Conservation (phyloP, 345 rosid species). For the Lepidium africanum region DNA sequence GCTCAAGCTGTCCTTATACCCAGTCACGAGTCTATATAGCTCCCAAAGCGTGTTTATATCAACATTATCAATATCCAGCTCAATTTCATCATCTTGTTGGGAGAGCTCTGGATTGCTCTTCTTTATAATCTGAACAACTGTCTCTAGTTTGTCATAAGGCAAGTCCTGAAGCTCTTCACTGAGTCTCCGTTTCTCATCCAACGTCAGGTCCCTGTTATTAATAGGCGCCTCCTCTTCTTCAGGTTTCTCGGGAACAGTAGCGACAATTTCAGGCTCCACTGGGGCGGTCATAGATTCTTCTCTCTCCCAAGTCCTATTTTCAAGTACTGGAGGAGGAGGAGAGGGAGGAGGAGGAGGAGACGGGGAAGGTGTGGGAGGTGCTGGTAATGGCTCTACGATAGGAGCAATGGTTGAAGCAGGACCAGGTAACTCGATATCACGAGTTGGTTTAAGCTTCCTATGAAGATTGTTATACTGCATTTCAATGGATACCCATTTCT, state of each 20-base stretch:
- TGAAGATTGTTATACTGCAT: constrained; percentile 28
- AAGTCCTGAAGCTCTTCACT: constrained; percentile 59
- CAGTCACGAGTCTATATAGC: constrained; percentile 55
- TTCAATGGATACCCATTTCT: constrained; percentile 51
- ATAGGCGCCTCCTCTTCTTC: constrained; percentile 37
- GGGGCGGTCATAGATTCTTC: constrained; percentile 37
- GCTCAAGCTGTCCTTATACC: constrained; percentile 43
- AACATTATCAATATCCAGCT: constrained; percentile 76
- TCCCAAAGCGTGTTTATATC: constrained; percentile 88
- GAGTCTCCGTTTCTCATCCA: constrained; percentile 75
- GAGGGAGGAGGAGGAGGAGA: constrained; percentile 15
- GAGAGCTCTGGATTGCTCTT: constrained; percentile 68
- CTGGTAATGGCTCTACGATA: constrained; percentile 12
- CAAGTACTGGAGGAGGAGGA: neutral
- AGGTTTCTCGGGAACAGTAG: constrained; percentile 28
- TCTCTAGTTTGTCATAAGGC: constrained; percentile 73
- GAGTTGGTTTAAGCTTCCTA: constrained; percentile 12
- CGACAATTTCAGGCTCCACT: constrained; percentile 28
- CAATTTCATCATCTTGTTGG: constrained; percentile 85
- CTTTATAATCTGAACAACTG: constrained; percentile 74
- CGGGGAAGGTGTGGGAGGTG: constrained; percentile 25
- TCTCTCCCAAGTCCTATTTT: constrained; percentile 30
- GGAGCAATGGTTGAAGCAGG: constrained; percentile 9
- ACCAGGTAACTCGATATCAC: constrained; percentile 15
- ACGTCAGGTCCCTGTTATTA: constrained; percentile 54